These are phyloP conservation scores for Pharnaceum exiguum DNA, from an alignment of 148 eudicot species.

Conservation along the genomic window DNA sequence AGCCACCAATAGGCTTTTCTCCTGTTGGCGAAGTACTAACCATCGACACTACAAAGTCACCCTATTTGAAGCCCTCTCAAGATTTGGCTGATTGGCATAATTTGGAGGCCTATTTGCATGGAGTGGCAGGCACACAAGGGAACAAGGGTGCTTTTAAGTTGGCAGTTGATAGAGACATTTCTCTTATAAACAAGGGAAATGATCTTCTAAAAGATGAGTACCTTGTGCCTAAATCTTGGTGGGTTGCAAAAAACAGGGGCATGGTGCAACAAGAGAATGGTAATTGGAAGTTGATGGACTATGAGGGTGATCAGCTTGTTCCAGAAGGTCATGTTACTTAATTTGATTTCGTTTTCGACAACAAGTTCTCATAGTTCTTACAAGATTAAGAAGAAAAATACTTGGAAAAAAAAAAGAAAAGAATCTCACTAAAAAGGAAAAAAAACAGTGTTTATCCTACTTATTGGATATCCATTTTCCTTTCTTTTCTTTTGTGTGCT, in stretches of 20 bases:
- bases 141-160: slow-evolving; percentile 1
- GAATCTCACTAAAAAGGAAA: too few species aligned
- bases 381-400: too few species aligned
- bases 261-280: slow-evolving; percentile 4
- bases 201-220: not conserved
- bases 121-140: not conserved
- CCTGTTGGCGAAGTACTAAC: not conserved
- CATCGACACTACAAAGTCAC: not conserved
- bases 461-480: too few species aligned
- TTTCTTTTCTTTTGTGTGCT: too few species aligned
- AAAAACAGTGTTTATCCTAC: too few species aligned
- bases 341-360: too few species aligned
- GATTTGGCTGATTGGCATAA: not conserved
- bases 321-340: too few species aligned
- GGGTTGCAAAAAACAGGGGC: not conserved
- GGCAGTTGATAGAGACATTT: not conserved
- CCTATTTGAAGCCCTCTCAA: slow-evolving; percentile 2
- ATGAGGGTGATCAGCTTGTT: not conserved
- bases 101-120: slow-evolving; percentile 5
- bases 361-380: too few species aligned
- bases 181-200: not conserved
- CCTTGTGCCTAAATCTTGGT: not conserved
- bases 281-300: slow-evolving; percentile 1
- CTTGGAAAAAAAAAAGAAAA: too few species aligned
- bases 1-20: not conserved